Percentiles rank a stretch among this genome's conserved stretches.
These are phyloP conservation scores for Crucibulum parvulum DNA, from an alignment of 1,284 basidiomycete genomes.

Conservation along the genomic window DNA sequence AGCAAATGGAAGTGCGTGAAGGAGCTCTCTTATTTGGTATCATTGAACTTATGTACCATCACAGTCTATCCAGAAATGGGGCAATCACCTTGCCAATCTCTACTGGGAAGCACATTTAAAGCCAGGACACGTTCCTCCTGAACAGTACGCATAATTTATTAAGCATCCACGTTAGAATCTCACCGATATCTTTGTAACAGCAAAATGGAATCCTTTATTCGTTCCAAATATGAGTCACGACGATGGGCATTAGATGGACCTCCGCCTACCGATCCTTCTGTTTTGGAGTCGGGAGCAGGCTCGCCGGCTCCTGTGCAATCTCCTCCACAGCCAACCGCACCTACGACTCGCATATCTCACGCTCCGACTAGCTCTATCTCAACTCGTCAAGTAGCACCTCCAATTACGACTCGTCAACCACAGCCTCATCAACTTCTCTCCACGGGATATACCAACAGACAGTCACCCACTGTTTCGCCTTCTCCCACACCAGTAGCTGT, in stretches of 20 bases:
- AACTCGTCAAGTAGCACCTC: slow-evolving; percentile 36
- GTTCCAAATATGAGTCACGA: slow-evolving; percentile 94
- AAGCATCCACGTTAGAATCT: slow-evolving; percentile 1
- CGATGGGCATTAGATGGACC: slow-evolving; percentile 94
- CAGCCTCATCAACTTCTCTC: slow-evolving; percentile 64
- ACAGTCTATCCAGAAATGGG: slow-evolving; percentile 92
- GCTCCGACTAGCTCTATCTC: slow-evolving; percentile 37
- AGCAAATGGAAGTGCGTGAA: slow-evolving; percentile 88
- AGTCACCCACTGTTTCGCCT: slow-evolving; percentile 19
- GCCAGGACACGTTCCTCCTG: slow-evolving; percentile 90
- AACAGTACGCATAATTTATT: slow-evolving; percentile 75
- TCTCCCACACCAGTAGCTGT: slow-evolving; percentile 21
- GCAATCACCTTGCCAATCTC: slow-evolving; percentile 89
- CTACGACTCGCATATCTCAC: slow-evolving; percentile 33
- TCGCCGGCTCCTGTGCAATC: slow-evolving; percentile 20
- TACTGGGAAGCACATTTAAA: slow-evolving; percentile 99
- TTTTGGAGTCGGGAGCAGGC: slow-evolving; percentile 64
- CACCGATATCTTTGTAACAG: slow-evolving; percentile 46
- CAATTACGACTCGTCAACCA: slow-evolving; percentile 53
- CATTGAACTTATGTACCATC: neutral
- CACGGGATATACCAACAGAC: slow-evolving; percentile 35
- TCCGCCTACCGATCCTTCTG: slow-evolving; percentile 82
- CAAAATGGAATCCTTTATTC: slow-evolving; percentile 98
- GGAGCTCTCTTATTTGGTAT: neutral
- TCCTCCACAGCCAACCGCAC: slow-evolving; percentile 31